Evolutionary conservation across 345 rosid species (phyloP), one percentile per base, ranked within the genome.

Genomic region (Erucastrum elatum): DNA sequence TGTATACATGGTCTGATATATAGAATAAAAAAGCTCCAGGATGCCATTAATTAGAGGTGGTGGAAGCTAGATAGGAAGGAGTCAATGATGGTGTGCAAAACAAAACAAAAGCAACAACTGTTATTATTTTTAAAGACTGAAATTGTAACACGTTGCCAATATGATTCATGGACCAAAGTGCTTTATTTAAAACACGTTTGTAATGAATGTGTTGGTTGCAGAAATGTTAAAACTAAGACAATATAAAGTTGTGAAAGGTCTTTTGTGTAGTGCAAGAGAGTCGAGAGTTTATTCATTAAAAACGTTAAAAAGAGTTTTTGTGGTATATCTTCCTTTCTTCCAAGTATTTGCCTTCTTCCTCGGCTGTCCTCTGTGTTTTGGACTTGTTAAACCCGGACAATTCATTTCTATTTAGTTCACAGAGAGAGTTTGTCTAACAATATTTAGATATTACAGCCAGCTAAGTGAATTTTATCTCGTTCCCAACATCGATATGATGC

Each of bases 21-120:
- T 64, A 66, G 41, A 31, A 63, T 3, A 70, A 4, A 34, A 37
- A 51, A n/a, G 39, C 0, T 13, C 55, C 31, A 69, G 29, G 5
- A 7, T 63, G 10, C 64, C 64, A 34, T 27, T 27, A 15, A 27
- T 11, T 2, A 26, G 64, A 26, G 64, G 33, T 59, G 33, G 33
- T 26, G 64, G 26, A 11, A 13, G 2, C n/a, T 68, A 77, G n/a
- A 49, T 16, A 58, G 21, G 25, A 41, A 66, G 15, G 55, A 72
- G 82, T 78, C 82, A 72, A 44, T 59, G 41, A 26, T 6, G 82
- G 73, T 78, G 72, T 58, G 63, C 77, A 12, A 61, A 64, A 33
- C 66, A 67, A 66, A 64, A 15, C 2, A 8, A 25, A 9, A 6
- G 25, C 13, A 58, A 17, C 8, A 3, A 53, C 25, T 53, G 25